Evolutionary conservation across 108 stramenopile species (phyloP).

Genomic region (Skeletonema menzelii): DNA sequence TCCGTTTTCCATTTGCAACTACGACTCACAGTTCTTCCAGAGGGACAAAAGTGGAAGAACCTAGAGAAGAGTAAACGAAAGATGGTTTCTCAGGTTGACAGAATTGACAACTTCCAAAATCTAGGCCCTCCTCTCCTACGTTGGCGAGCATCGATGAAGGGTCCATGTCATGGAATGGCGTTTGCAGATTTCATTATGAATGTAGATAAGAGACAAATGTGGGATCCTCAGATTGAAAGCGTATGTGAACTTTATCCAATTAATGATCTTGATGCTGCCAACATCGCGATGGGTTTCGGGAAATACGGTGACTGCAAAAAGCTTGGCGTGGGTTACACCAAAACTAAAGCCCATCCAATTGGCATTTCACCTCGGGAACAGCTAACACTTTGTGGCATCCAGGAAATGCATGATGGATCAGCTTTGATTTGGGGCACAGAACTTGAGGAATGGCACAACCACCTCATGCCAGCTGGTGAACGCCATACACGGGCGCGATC

Average conservation of each 20-base stretch:
- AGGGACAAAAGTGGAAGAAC: constrained; percentile 56
- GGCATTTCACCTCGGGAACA: constrained; percentile 65
- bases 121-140: constrained; percentile 57
- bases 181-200: constrained; percentile 73
- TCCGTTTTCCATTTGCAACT: neutral
- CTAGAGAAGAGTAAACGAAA: constrained; percentile 48
- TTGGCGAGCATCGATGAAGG: constrained; percentile 57
- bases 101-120: constrained; percentile 72
- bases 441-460: constrained; percentile 70
- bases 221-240: constrained; percentile 66
- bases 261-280: constrained; percentile 63
- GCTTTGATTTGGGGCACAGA: constrained; percentile 75
- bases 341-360: constrained; percentile 55
- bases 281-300: constrained; percentile 71
- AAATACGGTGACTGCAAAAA: constrained; percentile 61
- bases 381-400: constrained; percentile 73
- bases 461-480: constrained; percentile 58
- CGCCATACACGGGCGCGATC: constrained; percentile 62
- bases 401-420: constrained; percentile 62
- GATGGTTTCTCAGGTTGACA: constrained; percentile 55
- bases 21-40: constrained; percentile 10
- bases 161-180: constrained; percentile 56
- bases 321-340: constrained; percentile 67
- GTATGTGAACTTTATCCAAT: constrained; percentile 66
- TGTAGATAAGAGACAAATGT: constrained; percentile 53